These are phyloP conservation scores for Ophiocordyceps unilateralis DNA, from an alignment of 2,329 filamentous ascomycete genomes.

Conservation along the genomic window DNA sequence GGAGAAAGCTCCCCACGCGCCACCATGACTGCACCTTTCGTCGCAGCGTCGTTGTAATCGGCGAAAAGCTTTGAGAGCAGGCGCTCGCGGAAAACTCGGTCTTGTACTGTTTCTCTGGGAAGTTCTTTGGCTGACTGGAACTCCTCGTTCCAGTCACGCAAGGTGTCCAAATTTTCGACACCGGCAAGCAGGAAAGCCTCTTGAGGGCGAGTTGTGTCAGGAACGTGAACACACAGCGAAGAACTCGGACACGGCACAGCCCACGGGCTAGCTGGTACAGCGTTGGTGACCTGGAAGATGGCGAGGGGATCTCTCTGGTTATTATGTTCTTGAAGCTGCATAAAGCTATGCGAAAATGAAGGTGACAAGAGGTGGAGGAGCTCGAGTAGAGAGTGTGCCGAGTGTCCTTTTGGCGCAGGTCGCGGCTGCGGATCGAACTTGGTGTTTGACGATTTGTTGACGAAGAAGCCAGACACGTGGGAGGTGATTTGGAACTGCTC, in stretches of 20 bases:
- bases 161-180: constrained; percentile 81
- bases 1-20: constrained; percentile 84
- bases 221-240: constrained; percentile 49
- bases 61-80: constrained; percentile 91
- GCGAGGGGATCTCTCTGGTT: constrained; percentile 73
- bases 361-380: constrained; percentile 66
- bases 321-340: constrained; percentile 67
- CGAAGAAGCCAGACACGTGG: constrained; percentile 87
- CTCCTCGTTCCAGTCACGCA: constrained; percentile 98
- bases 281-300: constrained; percentile 90
- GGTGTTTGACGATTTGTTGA: constrained; percentile 88
- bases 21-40: constrained; percentile 79
- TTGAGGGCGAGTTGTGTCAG: constrained; percentile 79
- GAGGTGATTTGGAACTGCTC: constrained; percentile 90
- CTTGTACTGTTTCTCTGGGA: constrained; percentile 83
- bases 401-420: constrained; percentile 57
- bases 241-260: constrained; percentile 56
- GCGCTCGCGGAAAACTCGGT: constrained; percentile 87
- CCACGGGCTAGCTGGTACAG: constrained; percentile 86
- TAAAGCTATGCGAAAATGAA: constrained; percentile 63
- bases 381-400: constrained; percentile 72
- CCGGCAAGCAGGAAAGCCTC: constrained; percentile 83
- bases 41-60: constrained; percentile 92
- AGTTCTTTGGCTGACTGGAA: constrained; percentile 94
- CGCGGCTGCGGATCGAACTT: constrained; percentile 88